Percentiles rank a stretch among this genome's conserved stretches.
phyloP scores from a whole-genome alignment of 257 asterid genomes.

The Solanum rostratum region DNA sequence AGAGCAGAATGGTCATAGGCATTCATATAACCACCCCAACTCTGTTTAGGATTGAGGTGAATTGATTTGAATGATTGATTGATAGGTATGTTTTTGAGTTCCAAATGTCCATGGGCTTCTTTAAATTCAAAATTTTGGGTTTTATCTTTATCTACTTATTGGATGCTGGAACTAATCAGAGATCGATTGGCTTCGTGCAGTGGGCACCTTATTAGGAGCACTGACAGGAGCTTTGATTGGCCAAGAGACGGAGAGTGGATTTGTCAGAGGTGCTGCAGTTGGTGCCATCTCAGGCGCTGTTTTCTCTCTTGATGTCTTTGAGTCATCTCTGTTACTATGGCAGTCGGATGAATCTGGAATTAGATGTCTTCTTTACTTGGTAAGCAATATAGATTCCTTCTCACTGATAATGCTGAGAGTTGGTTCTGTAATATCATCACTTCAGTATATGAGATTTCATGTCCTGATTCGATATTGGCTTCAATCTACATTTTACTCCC shows the following conservation, averaged over 20 bases:
- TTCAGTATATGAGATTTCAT: background rate
- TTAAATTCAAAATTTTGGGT: background rate
- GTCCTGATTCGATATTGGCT: background rate
- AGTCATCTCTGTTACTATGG: conserved; percentile 74
- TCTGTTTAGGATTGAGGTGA: background rate
- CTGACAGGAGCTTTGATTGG: conserved; percentile 95
- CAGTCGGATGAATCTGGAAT: conserved; percentile 91
- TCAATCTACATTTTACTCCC: background rate
- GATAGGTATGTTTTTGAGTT: background rate
- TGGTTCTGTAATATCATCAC: background rate
- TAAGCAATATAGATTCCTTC: conserved; percentile 15
- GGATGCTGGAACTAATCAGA: background rate
- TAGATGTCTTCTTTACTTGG: conserved; percentile 89
- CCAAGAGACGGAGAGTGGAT: conserved; percentile 95
- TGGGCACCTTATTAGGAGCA: conserved; percentile 90
- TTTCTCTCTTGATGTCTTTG: conserved; percentile 95
- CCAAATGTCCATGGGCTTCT: background rate
- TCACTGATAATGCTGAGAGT: background rate
- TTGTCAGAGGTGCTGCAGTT: conserved; percentile 90
- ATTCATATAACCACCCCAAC: background rate
- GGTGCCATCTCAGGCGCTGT: conserved; percentile 99
- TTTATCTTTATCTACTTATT: background rate
- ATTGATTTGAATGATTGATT: background rate
- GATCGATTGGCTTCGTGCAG: conserved; percentile 25
- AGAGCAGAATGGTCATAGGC: background rate